phyloP scores from a whole-genome alignment of 2,329 filamentous ascomycete genomes.

The Beauveria brongniartii region DNA sequence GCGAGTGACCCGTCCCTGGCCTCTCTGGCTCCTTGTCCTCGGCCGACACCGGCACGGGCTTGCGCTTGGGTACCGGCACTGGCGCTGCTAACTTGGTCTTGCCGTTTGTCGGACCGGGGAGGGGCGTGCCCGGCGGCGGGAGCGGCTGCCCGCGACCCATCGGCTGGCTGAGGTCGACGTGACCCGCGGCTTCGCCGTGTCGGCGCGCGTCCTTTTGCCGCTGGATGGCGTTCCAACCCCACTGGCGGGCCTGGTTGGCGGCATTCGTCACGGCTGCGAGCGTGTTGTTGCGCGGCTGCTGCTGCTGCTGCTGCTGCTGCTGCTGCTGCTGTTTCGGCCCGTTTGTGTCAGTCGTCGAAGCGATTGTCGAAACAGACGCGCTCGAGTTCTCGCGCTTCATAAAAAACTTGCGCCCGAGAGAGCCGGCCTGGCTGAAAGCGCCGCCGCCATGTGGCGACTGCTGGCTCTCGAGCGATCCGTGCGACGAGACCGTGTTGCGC shows the following conservation, averaged over 20 bases:
- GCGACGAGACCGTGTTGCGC: conserved; percentile 32
- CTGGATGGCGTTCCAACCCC: conserved; percentile 51
- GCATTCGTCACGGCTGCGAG: conserved; percentile 48
- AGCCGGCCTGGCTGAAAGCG: conserved; percentile 28
- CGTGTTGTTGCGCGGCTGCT: conserved; percentile 33
- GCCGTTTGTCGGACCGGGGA: conserved; percentile 58
- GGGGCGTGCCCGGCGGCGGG: conserved; percentile 70
- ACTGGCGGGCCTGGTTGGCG: conserved; percentile 48
- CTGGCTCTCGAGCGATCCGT: conserved; percentile 20
- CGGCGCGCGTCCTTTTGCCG: conserved; percentile 37
- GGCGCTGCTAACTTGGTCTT: conserved; percentile 50
- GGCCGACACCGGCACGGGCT: conserved; percentile 28
- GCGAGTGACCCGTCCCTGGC: conserved; percentile 6
- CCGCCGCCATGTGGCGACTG: conserved; percentile 25
- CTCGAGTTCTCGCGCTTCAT: conserved; percentile 30
- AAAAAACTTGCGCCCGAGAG: conserved; percentile 33
- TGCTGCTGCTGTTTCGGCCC: conserved; percentile 22
- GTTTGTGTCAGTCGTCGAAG: conserved; percentile 16
- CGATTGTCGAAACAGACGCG: conserved; percentile 27
- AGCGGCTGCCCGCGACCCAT: conserved; percentile 78
- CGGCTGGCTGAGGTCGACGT: conserved; percentile 51
- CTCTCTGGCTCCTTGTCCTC: not conserved
- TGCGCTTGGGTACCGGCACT: conserved; percentile 55
- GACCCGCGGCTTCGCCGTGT: conserved; percentile 21
- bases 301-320: no score